phyloP scores from a whole-genome alignment of 2,329 filamentous ascomycete genomes.

The Amauroascus niger region DNA sequence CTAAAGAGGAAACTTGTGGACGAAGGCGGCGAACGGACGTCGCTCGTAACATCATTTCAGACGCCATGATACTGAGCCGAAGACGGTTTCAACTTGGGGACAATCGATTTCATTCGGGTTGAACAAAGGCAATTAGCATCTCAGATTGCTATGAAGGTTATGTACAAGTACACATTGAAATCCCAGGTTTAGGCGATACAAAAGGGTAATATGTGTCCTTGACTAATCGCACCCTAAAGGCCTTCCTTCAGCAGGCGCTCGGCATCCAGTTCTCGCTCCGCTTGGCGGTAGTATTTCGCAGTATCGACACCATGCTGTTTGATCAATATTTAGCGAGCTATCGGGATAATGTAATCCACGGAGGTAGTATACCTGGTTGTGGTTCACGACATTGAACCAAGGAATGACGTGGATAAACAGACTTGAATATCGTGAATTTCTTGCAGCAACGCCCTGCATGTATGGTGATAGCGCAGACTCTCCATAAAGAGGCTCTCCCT shows the following conservation, averaged over 20 bases:
- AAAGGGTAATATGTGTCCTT: constrained; percentile 17
- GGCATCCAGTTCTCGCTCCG: constrained; percentile 83
- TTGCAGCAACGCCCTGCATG: constrained; percentile 83
- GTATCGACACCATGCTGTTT: constrained; percentile 85
- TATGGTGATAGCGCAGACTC: constrained; percentile 67
- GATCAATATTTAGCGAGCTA: not conserved
- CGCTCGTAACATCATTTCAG: not conserved
- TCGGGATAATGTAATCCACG: not conserved
- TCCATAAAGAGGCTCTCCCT: constrained; percentile 81
- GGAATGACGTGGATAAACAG: constrained; percentile 76
- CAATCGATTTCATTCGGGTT: not conserved
- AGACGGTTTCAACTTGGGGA: too few relatives aligned
- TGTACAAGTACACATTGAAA: constrained; percentile 10
- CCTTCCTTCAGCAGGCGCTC: constrained; percentile 45
- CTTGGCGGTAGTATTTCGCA: constrained; percentile 94
- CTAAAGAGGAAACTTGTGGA: constrained; percentile 48
- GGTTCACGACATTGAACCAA: constrained; percentile 99
- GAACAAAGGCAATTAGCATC: constrained; percentile 1
- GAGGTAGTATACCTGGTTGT: constrained; percentile 51
- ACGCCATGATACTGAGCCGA: not conserved
- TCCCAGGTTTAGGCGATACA: constrained; percentile 2
- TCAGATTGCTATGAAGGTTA: constrained; percentile 5
- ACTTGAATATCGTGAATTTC: constrained; percentile 86
- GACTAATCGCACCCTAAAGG: constrained; percentile 15
- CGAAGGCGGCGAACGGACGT: not conserved